phyloP scores from a whole-genome alignment of 2,329 filamentous ascomycete species.

The Macrophomina pseudophaseolina region DNA sequence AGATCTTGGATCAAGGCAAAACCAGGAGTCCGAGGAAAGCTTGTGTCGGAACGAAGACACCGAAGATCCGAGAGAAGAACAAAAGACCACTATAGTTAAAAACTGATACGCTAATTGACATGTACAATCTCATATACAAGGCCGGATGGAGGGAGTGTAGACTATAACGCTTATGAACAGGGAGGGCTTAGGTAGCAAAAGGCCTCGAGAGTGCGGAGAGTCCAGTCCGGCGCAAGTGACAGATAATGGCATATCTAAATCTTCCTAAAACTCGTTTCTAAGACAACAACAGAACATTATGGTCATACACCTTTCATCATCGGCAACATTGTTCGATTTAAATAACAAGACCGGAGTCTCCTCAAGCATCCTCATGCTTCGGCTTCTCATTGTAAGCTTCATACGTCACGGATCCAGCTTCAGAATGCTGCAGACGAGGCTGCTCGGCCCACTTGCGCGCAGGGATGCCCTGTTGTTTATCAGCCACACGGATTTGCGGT shows the following conservation, averaged over 20 bases:
- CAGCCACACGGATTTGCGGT: background rate
- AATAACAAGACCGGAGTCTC: background rate
- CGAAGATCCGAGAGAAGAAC: too few species aligned
- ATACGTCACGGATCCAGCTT: background rate
- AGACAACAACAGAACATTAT: background rate
- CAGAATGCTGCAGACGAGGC: background rate
- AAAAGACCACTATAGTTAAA: too few species aligned
- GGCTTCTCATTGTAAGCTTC: conserved; percentile 5
- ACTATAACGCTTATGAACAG: background rate
- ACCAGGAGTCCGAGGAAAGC: too few species aligned
- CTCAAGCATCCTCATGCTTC: background rate
- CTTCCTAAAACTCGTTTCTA: background rate
- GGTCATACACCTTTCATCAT: too few species aligned
- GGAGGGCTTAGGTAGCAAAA: background rate
- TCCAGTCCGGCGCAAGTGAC: background rate
- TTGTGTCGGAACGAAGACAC: too few species aligned
- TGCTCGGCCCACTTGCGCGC: conserved; percentile 15
- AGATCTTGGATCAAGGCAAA: too few species aligned
- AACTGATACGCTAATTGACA: background rate
- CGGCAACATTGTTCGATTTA: too few species aligned
- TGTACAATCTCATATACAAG: background rate
- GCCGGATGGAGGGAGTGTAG: background rate
- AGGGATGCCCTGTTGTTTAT: background rate
- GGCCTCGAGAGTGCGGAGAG: background rate
- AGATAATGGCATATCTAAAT: background rate